Conservation (phyloP, 2,329 filamentous ascomycete genomes). For the Tothia fuscella region DNA sequence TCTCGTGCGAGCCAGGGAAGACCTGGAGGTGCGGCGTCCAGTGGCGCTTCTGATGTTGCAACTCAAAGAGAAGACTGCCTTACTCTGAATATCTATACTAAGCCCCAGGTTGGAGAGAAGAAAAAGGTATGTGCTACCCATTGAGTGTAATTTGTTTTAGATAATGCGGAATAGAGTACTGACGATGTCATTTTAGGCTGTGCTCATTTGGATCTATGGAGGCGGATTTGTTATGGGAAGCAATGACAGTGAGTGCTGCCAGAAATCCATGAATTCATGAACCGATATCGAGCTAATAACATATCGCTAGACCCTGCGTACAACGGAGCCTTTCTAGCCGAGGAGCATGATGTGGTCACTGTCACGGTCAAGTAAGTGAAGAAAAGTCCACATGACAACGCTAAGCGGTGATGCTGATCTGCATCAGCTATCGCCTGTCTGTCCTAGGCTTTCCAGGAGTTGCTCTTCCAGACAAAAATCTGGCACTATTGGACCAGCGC, state of each 20-base stretch:
- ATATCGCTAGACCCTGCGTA: constrained; percentile 7
- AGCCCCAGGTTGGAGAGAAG: constrained; percentile 9
- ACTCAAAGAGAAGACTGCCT: constrained; percentile 11
- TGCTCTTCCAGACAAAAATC: constrained; percentile 28
- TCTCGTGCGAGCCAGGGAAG: not conserved
- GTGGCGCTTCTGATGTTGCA: constrained; percentile 15
- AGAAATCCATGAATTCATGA: not conserved
- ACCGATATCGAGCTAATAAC: not conserved
- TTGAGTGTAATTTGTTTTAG: too few relatives aligned
- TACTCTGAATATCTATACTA: constrained; percentile 12
- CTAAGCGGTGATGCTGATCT: not conserved
- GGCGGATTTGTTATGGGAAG: constrained; percentile 14
- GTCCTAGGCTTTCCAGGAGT: constrained; percentile 43
- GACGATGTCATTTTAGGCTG: too few relatives aligned
- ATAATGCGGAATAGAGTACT: too few relatives aligned
- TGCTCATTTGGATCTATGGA: constrained; percentile 21
- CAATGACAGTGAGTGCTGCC: constrained; percentile 1
- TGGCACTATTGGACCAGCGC: constrained; percentile 43
- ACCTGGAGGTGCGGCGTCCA: constrained; percentile 3
- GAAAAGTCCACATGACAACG: not conserved
- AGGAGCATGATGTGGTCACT: constrained; percentile 8
- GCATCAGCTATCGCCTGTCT: constrained; percentile 37
- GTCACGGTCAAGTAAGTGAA: constrained; percentile 10
- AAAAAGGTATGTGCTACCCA: too few relatives aligned
- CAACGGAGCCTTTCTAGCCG: constrained; percentile 6